A percentile compares a stretch with the other conserved stretches of the same genome.
Evolutionary conservation across 306 rosid genomes (phyloP).

Genomic region (Ceratonia siliqua): DNA sequence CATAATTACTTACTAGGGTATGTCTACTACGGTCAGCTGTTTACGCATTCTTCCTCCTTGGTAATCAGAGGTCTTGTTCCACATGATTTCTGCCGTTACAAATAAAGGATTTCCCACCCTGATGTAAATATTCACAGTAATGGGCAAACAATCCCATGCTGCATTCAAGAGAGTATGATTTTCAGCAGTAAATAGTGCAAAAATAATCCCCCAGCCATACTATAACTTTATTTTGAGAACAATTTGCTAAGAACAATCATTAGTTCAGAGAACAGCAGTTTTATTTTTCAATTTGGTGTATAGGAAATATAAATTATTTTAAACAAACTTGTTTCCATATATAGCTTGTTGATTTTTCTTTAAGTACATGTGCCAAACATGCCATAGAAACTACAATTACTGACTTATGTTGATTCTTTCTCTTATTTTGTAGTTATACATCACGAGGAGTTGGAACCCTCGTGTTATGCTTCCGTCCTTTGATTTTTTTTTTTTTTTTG

Average conservation of each 20-base stretch:
- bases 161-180: neutral
- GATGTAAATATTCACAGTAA: neutral
- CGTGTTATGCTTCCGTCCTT: neutral
- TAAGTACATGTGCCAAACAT: neutral
- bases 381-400: neutral
- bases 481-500: neutral
- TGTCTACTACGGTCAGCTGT: neutral
- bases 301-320: neutral
- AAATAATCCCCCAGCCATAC: neutral
- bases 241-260: constrained; percentile 3
- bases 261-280: neutral
- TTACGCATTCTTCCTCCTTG: neutral
- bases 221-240: neutral
- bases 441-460: neutral
- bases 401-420: neutral
- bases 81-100: neutral
- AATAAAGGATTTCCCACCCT: neutral
- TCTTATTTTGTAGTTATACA: neutral
- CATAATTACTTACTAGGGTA: neutral
- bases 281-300: neutral
- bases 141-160: neutral
- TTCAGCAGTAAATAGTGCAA: neutral
- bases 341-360: neutral
- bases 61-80: neutral
- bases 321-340: constrained; percentile 9